These are phyloP conservation scores for Talaromyces stipitatus DNA, from an alignment of 495 filamentous ascomycete genomes.

Conservation along the genomic window DNA sequence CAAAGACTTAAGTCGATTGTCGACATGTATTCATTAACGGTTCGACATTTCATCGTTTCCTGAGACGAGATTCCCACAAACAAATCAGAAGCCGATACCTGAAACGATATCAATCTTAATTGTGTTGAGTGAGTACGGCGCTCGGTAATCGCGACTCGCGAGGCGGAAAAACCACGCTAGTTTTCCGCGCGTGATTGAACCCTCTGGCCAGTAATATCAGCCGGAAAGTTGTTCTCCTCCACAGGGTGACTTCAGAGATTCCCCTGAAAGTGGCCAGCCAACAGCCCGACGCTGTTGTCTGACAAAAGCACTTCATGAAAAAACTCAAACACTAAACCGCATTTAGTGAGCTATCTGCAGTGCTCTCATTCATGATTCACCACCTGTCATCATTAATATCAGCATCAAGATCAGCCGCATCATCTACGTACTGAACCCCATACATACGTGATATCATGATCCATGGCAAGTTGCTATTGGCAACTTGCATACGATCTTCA, in stretches of 20 bases:
- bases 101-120: neutral
- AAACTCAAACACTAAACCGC: neutral
- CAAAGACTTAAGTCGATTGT: no score
- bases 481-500: neutral
- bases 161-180: no score
- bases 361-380: neutral
- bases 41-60: no score
- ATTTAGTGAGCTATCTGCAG: neutral
- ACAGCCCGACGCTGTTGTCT: neutral
- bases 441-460: no score
- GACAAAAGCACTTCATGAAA: neutral
- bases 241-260: neutral
- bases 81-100: neutral
- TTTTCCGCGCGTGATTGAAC: neutral
- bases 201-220: neutral
- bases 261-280: neutral
- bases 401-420: neutral
- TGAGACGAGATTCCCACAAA: no score
- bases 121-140: no score
- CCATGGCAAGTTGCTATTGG: neutral
- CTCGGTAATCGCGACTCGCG: no score
- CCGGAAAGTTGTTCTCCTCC: neutral
- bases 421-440: no score
- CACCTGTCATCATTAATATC: neutral
- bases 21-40: no score